phyloP scores from a whole-genome alignment of 2,329 filamentous ascomycete species.

The Karstenula rhodostoma region DNA sequence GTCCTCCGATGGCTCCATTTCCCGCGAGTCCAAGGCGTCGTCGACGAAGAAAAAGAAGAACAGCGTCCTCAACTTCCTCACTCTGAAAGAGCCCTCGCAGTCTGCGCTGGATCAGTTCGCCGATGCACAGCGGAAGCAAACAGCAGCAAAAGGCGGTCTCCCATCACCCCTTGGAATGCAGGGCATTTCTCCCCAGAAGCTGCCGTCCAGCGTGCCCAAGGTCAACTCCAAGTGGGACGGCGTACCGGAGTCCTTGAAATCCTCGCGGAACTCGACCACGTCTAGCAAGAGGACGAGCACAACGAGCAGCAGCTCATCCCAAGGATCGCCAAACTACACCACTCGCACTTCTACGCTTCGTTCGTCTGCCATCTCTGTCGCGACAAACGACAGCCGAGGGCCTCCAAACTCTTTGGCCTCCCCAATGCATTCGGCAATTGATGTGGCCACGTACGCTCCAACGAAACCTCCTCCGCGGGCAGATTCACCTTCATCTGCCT shows the following conservation, averaged over 20 bases:
- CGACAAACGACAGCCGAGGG: slow-evolving; percentile 35
- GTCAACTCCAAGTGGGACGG: slow-evolving; percentile 65
- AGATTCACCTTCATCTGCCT: slow-evolving; percentile 32
- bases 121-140: slow-evolving; percentile 53
- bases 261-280: slow-evolving; percentile 20
- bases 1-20: slow-evolving; percentile 38
- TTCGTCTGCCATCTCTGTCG: slow-evolving; percentile 32
- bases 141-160: slow-evolving; percentile 34
- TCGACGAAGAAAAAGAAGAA: slow-evolving; percentile 44
- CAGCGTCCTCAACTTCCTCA: slow-evolving; percentile 55
- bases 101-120: slow-evolving; percentile 57
- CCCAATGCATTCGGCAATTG: slow-evolving; percentile 24
- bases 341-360: slow-evolving; percentile 24
- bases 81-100: slow-evolving; percentile 59
- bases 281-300: slow-evolving; percentile 32
- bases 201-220: slow-evolving; percentile 59
- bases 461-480: slow-evolving; percentile 15
- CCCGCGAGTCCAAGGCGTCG: slow-evolving; percentile 36
- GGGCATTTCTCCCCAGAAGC: slow-evolving; percentile 54
- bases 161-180: slow-evolving; percentile 37
- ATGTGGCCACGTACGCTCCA: slow-evolving; percentile 18
- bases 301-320: slow-evolving; percentile 29
- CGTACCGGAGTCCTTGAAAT: slow-evolving; percentile 53
- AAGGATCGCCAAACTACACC: slow-evolving; percentile 15
- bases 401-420: slow-evolving; percentile 44